phyloP scores from a whole-genome alignment of 371 early-diverging fungal species.

The Basidiobolus meristosporus region DNA sequence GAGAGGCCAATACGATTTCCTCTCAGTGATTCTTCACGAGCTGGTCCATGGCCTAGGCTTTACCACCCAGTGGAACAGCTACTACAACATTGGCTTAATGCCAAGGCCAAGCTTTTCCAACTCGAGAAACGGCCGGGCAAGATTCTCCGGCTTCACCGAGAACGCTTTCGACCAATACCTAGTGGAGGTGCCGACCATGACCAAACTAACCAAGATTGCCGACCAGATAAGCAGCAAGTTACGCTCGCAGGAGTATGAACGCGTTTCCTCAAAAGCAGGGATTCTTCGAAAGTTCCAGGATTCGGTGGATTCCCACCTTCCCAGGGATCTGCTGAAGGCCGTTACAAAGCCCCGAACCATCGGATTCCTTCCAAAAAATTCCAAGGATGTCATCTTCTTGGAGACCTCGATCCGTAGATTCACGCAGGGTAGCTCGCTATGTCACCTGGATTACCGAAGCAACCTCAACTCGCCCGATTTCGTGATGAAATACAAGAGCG shows the following conservation, averaged over 20 bases:
- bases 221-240: not conserved
- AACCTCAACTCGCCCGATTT: constrained; percentile 21
- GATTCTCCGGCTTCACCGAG: constrained; percentile 5
- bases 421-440: constrained; percentile 20
- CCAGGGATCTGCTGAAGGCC: constrained; percentile 5
- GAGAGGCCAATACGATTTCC: constrained; percentile 23
- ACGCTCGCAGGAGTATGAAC: too few species aligned
- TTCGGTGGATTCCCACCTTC: constrained; percentile 3
- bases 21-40: constrained; percentile 34
- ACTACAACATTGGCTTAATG: constrained; percentile 6
- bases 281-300: too few species aligned
- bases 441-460: constrained; percentile 19
- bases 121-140: too few species aligned
- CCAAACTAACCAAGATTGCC: not conserved
- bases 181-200: not conserved
- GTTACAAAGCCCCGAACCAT: constrained; percentile 3
- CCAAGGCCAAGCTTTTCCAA: constrained; percentile 3
- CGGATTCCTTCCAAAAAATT: not conserved
- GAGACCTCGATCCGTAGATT: constrained; percentile 12
- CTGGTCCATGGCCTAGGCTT: constrained; percentile 45
- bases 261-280: too few species aligned
- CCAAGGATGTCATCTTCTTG: constrained; percentile 3
- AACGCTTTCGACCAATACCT: constrained; percentile 4
- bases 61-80: constrained; percentile 18
- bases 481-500: constrained; percentile 23